Evolutionary conservation across 345 rosid genomes (phyloP), one percentile per base, ranked within the genome.

Genomic region (Aurinia saxatilis): DNA sequence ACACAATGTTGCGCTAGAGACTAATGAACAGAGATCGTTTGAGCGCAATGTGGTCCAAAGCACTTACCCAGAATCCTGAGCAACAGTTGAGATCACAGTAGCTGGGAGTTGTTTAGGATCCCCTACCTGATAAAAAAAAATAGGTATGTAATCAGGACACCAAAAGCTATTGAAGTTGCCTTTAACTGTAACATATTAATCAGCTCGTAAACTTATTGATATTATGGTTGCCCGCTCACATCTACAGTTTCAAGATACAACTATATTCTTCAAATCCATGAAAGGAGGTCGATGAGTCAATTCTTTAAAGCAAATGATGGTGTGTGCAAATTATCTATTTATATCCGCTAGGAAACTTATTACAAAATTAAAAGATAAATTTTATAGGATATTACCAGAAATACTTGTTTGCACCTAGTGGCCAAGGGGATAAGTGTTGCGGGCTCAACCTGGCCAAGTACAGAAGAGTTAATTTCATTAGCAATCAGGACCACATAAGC

Each of bases 71-170:
- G 75, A 64, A 64, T 80, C 79, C 69, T 71, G 82, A 63, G 99
- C 97, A 62, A 73, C 48, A 13, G 88, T 68, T 65, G 99, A 93
- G 73, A 93, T 93, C 11, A 93, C 99, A 58, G 99, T 90, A 67
- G 96, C 99, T 45, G 99, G 96, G 50, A 93, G 80, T 78, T 93
- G 99, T 73, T 85, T 88, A 0, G 99, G 95, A 79, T 93, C 96
- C 29, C 97, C 97, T 16, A 93, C 95, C 99, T 90, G 66, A 66
- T 54, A 53, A 14, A 72, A 39, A 53, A 14, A 72, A 39, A 58
- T 2, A 10, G 9, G 62, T n/a, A 46, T 48, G 34, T 47, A 40
- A 67, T 67, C 15, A 60, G 27, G 41, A 50, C 11, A 37, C n/a
- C 11, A 4, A 54, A 44, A 65, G 45, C 44, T 42, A 21, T 2